phyloP scores from a whole-genome alignment of 805 yeast genomes.

The Kluyveromyces starmeri region DNA sequence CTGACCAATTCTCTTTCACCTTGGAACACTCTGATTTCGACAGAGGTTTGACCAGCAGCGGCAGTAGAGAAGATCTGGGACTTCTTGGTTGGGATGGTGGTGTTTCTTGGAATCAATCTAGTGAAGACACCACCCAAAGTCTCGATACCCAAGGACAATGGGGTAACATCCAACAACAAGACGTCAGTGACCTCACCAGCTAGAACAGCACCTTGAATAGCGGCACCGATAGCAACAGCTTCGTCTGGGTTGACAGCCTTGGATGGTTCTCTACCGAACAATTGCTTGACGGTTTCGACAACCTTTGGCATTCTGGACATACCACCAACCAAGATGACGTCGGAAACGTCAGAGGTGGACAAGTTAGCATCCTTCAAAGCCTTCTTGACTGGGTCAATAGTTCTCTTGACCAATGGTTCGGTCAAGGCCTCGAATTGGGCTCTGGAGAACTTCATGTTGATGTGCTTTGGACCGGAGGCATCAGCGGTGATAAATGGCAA shows the following conservation, averaged over 20 bases:
- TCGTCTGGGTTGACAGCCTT: constrained; percentile 93
- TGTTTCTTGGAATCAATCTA: constrained; percentile 78
- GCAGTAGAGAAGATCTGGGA: constrained; percentile 95
- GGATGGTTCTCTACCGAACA: constrained; percentile 78
- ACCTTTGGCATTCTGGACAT: constrained; percentile 89
- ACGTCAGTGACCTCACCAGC: constrained; percentile 94
- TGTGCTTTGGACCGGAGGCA: constrained; percentile 63
- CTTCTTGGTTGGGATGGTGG: constrained; percentile 94
- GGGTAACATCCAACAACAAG: constrained; percentile 79
- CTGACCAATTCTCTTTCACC: constrained; percentile 98
- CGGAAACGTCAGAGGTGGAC: constrained; percentile 59
- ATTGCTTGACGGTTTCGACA: constrained; percentile 54
- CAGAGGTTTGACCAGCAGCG: constrained; percentile 93
- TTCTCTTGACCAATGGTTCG: constrained; percentile 57
- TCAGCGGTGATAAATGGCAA: constrained; percentile 79
- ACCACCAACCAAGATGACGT: constrained; percentile 75
- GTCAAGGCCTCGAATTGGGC: constrained; percentile 65
- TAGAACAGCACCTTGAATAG: constrained; percentile 93
- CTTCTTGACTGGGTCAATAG: constrained; percentile 68
- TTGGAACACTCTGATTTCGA: constrained; percentile 96
- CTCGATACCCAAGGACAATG: constrained; percentile 88
- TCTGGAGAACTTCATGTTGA: constrained; percentile 57
- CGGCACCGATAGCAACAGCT: constrained; percentile 94
- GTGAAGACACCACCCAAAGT: constrained; percentile 98
- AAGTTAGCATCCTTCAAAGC: constrained; percentile 71